Base-by-base conservation (phyloP, 371 early-diverging fungal genomes). In the Circinella minor region DNA sequence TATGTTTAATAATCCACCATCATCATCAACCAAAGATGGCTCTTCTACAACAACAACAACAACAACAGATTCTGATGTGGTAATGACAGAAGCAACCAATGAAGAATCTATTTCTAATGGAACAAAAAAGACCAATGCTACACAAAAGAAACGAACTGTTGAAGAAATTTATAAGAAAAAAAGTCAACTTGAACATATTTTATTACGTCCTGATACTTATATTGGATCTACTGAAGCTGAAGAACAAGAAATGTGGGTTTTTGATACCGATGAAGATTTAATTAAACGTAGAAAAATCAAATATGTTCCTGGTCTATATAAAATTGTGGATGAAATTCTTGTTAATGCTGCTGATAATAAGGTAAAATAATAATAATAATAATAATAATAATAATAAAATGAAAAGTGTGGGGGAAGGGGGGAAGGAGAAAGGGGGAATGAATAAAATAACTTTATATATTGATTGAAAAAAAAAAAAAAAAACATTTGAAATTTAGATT, bases 271-370 rank as follows among this genome's bases (percentile, higher is more conserved):
- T 54, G 81, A 86, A 20, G 82, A 87, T 36, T 80, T 79, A 69
- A 93, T 99, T 78, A 89, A 78, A 37, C 76, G 85, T 61, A 90
- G 92, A 38, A 85, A 89, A 34, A 92, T 99, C 59, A 90, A 76
- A 2, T 96, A 90, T 80, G 98, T 97, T 1, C 99, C 99, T 60
- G 99, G 99, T 39, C 82, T 99, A 8, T 99, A 98, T 86, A 99
- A 99, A 81, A 99, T 99, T 72, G 96, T 99, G 65, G 99, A 99
- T 81, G 99, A 99, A 83, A 99, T 99, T 71, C 80, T 99, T 5
- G 99, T 99, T 34, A 99, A 99, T 85, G 99, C 96, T 17, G 95
- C 95, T 46, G 96, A 95, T 71, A 95, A 96, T 80, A 96, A 94
- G 90, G 91, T 91, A 86, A 57, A 43, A 63, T 18, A 38, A 11